Percentiles rank a stretch among this genome's conserved stretches.
These are phyloP conservation scores for Trichosporon ovoides DNA, from an alignment of 1,284 basidiomycete genomes.

Conservation along the genomic window DNA sequence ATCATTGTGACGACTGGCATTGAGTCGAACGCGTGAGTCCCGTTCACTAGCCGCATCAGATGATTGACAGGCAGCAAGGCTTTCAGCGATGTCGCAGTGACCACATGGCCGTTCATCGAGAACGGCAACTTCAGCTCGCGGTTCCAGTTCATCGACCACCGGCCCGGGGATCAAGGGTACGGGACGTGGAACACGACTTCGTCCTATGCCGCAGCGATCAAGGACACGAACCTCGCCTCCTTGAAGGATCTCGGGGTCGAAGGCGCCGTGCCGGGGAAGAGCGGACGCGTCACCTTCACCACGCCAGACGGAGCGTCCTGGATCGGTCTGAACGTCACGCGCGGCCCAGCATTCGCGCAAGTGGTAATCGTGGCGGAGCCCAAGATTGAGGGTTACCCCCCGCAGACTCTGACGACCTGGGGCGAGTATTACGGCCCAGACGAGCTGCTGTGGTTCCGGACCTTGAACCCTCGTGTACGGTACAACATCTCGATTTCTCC, in stretches of 20 bases:
- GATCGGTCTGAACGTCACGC: background rate
- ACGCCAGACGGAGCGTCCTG: background rate
- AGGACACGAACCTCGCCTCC: too few species aligned
- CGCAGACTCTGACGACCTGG: background rate
- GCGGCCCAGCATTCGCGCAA: background rate
- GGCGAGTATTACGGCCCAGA: background rate
- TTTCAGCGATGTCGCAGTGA: background rate
- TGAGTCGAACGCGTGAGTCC: background rate
- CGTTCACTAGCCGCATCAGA: background rate
- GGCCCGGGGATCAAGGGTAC: background rate
- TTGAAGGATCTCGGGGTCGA: background rate
- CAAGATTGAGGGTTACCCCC: background rate
- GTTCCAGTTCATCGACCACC: too few species aligned
- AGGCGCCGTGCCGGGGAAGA: background rate
- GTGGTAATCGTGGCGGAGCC: background rate
- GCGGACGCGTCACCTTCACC: background rate
- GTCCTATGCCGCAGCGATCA: background rate
- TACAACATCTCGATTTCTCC: background rate
- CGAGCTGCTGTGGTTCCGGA: conserved; percentile 1
- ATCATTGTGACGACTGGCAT: background rate
- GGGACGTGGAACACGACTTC: background rate
- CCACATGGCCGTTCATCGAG: background rate
- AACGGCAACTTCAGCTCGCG: background rate
- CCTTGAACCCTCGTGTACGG: background rate
- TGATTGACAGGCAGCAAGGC: background rate